Evolutionary conservation across 2,329 filamentous ascomycete species (phyloP).

Genomic region (Aspergillus udagawae): DNA sequence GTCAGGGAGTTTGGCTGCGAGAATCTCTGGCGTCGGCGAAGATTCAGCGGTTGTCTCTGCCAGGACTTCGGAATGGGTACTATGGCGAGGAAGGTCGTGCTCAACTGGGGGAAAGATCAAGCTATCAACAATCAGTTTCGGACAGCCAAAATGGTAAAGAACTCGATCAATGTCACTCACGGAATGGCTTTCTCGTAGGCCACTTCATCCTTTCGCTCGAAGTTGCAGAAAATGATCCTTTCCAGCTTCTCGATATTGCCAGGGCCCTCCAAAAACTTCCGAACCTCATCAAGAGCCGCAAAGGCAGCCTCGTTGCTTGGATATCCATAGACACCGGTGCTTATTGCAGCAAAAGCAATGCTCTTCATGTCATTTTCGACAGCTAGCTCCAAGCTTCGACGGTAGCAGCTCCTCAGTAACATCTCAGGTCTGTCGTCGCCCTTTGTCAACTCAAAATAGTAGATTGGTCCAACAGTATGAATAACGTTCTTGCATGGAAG

Average conservation of each 20-base stretch:
- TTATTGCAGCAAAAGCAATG: constrained; percentile 79
- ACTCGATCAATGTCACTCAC: constrained; percentile 52
- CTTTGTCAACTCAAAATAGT: constrained; percentile 41
- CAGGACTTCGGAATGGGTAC: constrained; percentile 7
- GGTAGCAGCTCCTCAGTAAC: constrained; percentile 65
- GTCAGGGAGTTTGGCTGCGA: constrained; percentile 46
- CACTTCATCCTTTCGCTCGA: constrained; percentile 69
- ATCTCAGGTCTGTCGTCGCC: constrained; percentile 32
- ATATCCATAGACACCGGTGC: constrained; percentile 88
- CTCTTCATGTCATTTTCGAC: constrained; percentile 61
- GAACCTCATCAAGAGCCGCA: constrained; percentile 63
- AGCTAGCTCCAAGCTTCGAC: constrained; percentile 67
- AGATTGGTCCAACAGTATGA: constrained; percentile 86
- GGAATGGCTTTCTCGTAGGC: constrained; percentile 69
- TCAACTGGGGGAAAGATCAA: constrained; percentile 48
- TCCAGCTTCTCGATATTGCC: constrained; percentile 51
- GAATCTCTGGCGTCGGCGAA: constrained; percentile 20
- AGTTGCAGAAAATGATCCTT: constrained; percentile 80
- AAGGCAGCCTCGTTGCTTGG: constrained; percentile 68
- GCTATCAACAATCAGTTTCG: constrained; percentile 25
- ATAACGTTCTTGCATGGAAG: constrained; percentile 78
- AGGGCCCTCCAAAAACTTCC: constrained; percentile 49
- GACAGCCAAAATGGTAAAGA: not conserved
- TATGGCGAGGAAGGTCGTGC: constrained; percentile 24
- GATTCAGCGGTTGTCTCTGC: constrained; percentile 24